phyloP scores from a whole-genome alignment of 2,329 filamentous ascomycete species.

The Trematosphaeria pertusa region DNA sequence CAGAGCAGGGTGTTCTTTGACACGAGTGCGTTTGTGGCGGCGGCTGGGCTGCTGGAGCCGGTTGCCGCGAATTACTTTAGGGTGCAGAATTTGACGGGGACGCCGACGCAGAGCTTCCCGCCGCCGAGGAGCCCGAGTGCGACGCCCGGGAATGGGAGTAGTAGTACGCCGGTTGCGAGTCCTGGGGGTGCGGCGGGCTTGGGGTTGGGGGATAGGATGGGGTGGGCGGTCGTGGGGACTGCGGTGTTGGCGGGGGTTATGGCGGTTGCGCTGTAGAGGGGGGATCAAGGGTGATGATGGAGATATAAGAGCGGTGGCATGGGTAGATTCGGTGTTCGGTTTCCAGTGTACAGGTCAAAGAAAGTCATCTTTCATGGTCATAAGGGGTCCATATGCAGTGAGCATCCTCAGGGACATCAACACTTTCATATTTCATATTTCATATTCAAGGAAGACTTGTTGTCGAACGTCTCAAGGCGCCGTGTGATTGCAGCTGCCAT shows the following conservation, averaged over 20 bases:
- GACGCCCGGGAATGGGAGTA: slow-evolving; percentile 3
- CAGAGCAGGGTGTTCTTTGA: slow-evolving; percentile 43
- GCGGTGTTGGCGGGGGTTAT: slow-evolving; percentile 26
- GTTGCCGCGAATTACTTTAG: slow-evolving; percentile 50
- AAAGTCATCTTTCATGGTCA: too few species aligned
- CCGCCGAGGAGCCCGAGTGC: slow-evolving; percentile 20
- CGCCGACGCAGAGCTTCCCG: slow-evolving; percentile 23
- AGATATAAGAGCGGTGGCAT: neutral
- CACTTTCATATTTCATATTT: too few species aligned
- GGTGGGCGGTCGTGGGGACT: slow-evolving; percentile 23
- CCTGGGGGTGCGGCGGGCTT: slow-evolving; percentile 20
- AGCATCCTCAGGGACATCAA: too few species aligned
- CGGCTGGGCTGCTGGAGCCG: slow-evolving; percentile 34
- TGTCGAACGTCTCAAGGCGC: too few species aligned
- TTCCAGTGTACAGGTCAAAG: too few species aligned
- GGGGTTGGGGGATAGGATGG: slow-evolving; percentile 12
- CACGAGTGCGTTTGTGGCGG: slow-evolving; percentile 41
- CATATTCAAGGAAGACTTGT: too few species aligned
- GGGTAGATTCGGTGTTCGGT: too few species aligned
- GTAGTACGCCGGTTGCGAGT: slow-evolving; percentile 8
- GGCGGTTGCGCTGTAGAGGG: slow-evolving; percentile 27
- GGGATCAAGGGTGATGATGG: neutral
- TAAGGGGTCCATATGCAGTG: too few species aligned
- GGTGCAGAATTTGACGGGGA: slow-evolving; percentile 41
- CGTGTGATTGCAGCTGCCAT: too few species aligned